Base-by-base conservation (phyloP, 306 rosid species). In the Begonia masoniana region DNA sequence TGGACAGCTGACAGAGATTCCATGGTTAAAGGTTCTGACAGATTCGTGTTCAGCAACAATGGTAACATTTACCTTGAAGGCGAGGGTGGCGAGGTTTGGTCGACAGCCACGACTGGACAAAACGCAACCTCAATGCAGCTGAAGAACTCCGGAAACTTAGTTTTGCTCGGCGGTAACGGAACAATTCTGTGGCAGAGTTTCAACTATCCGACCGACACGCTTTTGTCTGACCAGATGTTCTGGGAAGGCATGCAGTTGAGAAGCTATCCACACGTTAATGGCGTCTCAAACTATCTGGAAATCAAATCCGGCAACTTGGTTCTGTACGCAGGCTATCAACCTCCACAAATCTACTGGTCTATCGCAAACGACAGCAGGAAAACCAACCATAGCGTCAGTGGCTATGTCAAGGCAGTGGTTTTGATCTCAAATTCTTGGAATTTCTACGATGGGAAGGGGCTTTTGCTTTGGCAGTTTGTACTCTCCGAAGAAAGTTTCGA, bases 1-100 rank as follows among this genome's bases (percentile, higher is more conserved):
- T 91, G 96, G 99, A 60, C 88, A 6, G 94, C 78, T 16, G 72
- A 75, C 55, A 77, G 79, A 65, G 79, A 51, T 51, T 41, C 1
- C 0, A 71, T 61, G 14, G 65, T 69, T 41, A 39, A 66, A 9
- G 60, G 54, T 45, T 67, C 61, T 48, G 71, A 66, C 39, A 60
- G 55, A 10, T 74, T 81, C 39, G 71, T 60, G 50, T 74, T 81
- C 10, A 60, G 51, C 45, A 43, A 69, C 62, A 62, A 63, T 35
- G 84, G 84, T 12, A 50, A 72, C 46, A 67, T 53, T 52, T 56
- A 48, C 50, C 68, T 81, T 48, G 49, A 14, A 15, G 50, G 57
- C 9, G 59, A 48, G 47, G 31, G 42, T 35, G 15, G 14, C 19
- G 52, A 42, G 8, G 68, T 61, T 36, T 81, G 81, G 81, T 71